phyloP scores from a whole-genome alignment of 257 asterid genomes.

The Petrea volubilis region DNA sequence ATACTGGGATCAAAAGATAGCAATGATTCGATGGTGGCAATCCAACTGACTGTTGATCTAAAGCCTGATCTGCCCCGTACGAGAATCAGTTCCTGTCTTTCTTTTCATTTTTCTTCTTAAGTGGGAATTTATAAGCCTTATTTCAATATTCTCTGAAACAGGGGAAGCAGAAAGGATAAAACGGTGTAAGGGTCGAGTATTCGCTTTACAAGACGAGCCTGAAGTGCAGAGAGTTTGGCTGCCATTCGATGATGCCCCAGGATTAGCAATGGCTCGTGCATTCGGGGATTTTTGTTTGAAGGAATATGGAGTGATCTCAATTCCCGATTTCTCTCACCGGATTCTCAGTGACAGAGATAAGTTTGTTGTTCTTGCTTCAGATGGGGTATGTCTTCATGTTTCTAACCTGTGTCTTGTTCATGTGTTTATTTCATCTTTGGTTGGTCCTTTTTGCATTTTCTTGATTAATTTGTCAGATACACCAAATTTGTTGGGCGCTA shows the following conservation, averaged over 20 bases:
- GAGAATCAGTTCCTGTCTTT: not conserved
- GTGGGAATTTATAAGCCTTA: not conserved
- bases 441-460: not conserved
- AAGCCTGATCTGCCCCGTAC: conserved; percentile 96
- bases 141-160: conserved; percentile 27
- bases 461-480: not conserved
- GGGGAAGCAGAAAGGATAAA: conserved; percentile 98
- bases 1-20: conserved; percentile 79
- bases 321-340: conserved; percentile 90
- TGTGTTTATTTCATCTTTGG: not conserved
- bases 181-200: conserved; percentile 92
- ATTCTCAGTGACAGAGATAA: conserved; percentile 70
- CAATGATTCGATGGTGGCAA: conserved; percentile 74
- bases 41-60: conserved; percentile 93
- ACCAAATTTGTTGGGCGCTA: not conserved
- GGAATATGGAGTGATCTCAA: conserved; percentile 95
- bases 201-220: conserved; percentile 97
- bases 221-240: conserved; percentile 98
- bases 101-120: not conserved
- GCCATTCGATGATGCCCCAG: conserved; percentile 98
- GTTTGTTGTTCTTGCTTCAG: conserved; percentile 95
- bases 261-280: conserved; percentile 98
- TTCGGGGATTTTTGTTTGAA: conserved; percentile 98
- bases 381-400: conserved; percentile 69
- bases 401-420: conserved; percentile 5